A percentile compares a stretch with the other conserved stretches of the same genome.
Evolutionary conservation across 768 basidiomycete genomes (phyloP).

Genomic region (Melanogaster broomeanus): DNA sequence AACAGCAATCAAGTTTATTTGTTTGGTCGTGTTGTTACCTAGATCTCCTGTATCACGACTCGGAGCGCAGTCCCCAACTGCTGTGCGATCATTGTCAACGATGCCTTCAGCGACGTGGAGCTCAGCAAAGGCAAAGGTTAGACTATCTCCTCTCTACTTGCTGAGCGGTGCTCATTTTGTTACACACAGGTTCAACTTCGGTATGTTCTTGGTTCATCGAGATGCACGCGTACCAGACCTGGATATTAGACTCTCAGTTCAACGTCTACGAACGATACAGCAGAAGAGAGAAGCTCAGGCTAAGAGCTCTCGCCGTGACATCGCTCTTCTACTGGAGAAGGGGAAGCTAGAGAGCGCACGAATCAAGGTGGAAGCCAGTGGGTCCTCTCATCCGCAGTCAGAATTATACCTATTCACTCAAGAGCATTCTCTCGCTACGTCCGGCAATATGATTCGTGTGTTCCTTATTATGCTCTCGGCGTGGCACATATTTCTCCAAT

Average conservation of each 20-base stretch:
- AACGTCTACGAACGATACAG: conserved; percentile 80
- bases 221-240: not conserved
- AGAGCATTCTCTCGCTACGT: conserved; percentile 16
- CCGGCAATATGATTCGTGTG: conserved; percentile 11
- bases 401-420: conserved; percentile 2
- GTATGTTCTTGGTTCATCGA: conserved; percentile 26
- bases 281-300: conserved; percentile 93
- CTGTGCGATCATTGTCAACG: not conserved
- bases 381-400: conserved; percentile 29
- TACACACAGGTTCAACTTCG: conserved; percentile 47
- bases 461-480: not conserved
- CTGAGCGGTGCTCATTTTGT: conserved; percentile 4
- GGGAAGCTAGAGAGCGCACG: conserved; percentile 83
- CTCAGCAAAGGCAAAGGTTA: conserved; percentile 61
- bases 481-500: not conserved
- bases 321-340: conserved; percentile 76
- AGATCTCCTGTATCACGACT: not conserved
- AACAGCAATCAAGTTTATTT: no score
- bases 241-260: conserved; percentile 69
- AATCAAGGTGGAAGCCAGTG: conserved; percentile 84
- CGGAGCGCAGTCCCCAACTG: not conserved
- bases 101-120: conserved; percentile 50
- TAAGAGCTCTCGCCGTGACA: conserved; percentile 72
- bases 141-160: not conserved
- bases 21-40: not conserved